Evolutionary conservation across 495 filamentous ascomycete species (phyloP).

Genomic region (Penicillium tannophilum): DNA sequence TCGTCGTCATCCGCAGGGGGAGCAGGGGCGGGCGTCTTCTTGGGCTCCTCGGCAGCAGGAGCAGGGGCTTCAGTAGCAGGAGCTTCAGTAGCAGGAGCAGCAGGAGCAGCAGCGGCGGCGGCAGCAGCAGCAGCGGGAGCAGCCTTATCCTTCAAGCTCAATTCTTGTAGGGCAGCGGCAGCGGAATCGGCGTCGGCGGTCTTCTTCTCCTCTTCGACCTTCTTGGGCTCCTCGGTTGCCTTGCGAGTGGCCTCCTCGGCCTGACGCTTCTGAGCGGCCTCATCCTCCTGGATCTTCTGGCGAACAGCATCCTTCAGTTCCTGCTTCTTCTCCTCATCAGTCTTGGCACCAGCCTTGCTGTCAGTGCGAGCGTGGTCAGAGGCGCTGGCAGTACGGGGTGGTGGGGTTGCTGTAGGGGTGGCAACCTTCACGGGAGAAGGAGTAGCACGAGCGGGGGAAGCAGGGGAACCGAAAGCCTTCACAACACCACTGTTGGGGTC

Average conservation of each 20-base stretch:
- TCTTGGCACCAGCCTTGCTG: constrained; percentile 58
- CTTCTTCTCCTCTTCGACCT: constrained; percentile 43
- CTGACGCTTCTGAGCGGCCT: constrained; percentile 53
- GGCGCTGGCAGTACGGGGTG: constrained; percentile 54
- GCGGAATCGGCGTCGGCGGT: constrained; percentile 42
- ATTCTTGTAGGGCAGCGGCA: constrained; percentile 36
- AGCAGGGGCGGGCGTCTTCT: constrained; percentile 43
- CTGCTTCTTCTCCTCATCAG: constrained; percentile 69
- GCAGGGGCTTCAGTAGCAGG: constrained; percentile 14
- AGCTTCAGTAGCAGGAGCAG: too few species aligned
- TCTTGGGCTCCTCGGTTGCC: constrained; percentile 48
- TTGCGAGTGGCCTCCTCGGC: constrained; percentile 52
- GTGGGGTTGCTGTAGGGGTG: constrained; percentile 65
- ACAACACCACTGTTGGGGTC: constrained; percentile 70
- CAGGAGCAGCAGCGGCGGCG: constrained; percentile 14
- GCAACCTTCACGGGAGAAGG: constrained; percentile 62
- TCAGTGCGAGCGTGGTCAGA: constrained; percentile 61
- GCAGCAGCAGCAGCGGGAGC: constrained; percentile 26
- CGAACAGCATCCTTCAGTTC: constrained; percentile 70
- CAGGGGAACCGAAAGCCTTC: constrained; percentile 57
- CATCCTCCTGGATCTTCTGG: constrained; percentile 58
- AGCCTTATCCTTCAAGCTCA: constrained; percentile 44
- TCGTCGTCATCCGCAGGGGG: constrained; percentile 50
- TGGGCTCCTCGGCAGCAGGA: constrained; percentile 36
- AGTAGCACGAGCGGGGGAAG: constrained; percentile 57